Base-by-base conservation (phyloP, 257 asterid genomes). In the Plectranthus barbatus region DNA sequence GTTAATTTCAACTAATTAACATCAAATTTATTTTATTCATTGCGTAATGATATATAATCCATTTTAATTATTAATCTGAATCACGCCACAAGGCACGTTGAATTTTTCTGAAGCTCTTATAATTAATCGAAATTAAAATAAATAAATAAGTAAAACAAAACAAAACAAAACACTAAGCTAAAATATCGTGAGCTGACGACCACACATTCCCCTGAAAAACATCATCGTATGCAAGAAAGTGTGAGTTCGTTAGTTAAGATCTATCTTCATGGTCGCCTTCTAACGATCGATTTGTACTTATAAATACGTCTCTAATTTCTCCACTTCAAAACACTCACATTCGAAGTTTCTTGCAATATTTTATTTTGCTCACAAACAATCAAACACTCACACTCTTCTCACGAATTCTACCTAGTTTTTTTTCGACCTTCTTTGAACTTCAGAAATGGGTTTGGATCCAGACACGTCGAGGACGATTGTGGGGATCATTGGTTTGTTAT, bases 401-500 rank as follows among this genome's bases (percentile, higher is more conserved):
- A 26, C 31, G 5, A 1, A 2, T 26, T 26, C 31, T 26, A 26
- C 31, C 2, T 26, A 26, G 31, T 26, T 5, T 26, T 26, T 5
- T 5, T 26, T 1, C 5, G 5, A 2, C 5, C 31, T 26, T 26
- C 31, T 5, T 26, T 1, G 2, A 26, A 2, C 5, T 37, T 37
- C 44, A 42, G 29, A 13, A 51, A 79, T 74, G 88, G 57, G 15
- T 0, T 1, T 67, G 31, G 26, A 52, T 5, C 49, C 76, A 15
- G 77, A 72, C 0, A 54, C 78, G 0, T 12, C 59, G 23, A 81
- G 94, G 60, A 78, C 78, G 8, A 24, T 60, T 3, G 79, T 83
- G 4, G 94, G 94, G 29, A 41, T 83, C 21, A 4, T 83, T 19
- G 94, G 93, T 85, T 67, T 7, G 89, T 69, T 3, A 7, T 21